Percentiles rank a stretch among this genome's conserved stretches.
These are phyloP conservation scores for Dothistroma pini DNA, from an alignment of 2,329 filamentous ascomycete genomes.

Conservation along the genomic window DNA sequence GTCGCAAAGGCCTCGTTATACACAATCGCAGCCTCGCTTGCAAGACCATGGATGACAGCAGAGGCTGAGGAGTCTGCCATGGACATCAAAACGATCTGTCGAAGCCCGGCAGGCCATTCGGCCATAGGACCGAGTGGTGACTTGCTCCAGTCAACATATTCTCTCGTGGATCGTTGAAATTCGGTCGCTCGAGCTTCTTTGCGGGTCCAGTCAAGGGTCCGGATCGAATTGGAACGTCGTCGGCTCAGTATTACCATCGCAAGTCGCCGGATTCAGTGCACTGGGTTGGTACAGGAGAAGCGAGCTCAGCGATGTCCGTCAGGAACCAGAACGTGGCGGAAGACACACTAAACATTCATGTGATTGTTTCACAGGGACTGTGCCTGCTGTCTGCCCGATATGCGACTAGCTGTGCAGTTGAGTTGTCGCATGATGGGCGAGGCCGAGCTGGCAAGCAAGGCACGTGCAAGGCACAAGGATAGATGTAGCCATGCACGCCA, in stretches of 20 bases:
- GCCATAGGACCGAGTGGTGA: slow-evolving; percentile 18
- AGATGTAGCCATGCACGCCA: too few relatives aligned
- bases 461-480: too few relatives aligned
- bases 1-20: slow-evolving; percentile 25
- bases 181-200: slow-evolving; percentile 9
- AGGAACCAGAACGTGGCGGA: not conserved
- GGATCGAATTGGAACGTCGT: slow-evolving; percentile 12
- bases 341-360: not conserved
- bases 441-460: too few relatives aligned
- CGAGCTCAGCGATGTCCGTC: not conserved
- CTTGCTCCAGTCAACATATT: slow-evolving; percentile 20
- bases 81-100: slow-evolving; percentile 15
- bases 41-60: slow-evolving; percentile 14
- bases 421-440: too few relatives aligned
- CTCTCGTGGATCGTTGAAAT: slow-evolving; percentile 16
- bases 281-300: not conserved
- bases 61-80: slow-evolving; percentile 17
- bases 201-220: slow-evolving; percentile 19
- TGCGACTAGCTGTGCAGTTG: too few relatives aligned
- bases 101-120: slow-evolving; percentile 16
- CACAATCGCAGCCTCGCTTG: slow-evolving; percentile 13
- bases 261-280: not conserved
- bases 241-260: slow-evolving; percentile 13
- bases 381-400: not conserved
- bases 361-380: not conserved